Evolutionary conservation across 805 yeast genomes (phyloP), one percentile per base, ranked within the genome.

Genomic region (Kuraishia ogatae): DNA sequence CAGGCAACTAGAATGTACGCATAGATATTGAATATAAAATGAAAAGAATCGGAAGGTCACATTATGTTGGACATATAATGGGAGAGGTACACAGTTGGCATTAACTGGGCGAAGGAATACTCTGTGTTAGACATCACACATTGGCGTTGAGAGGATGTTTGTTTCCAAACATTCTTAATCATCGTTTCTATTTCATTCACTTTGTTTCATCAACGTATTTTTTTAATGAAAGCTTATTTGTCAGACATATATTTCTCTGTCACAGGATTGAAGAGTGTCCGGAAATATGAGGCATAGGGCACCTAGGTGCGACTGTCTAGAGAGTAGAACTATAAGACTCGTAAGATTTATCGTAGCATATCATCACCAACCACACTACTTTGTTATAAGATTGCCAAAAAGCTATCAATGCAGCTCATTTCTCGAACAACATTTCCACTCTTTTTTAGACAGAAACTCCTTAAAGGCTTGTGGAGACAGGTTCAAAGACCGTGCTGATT

Each of bases 1-100:
- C 77, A 60, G 72, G 67, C 46, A 35, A 35, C 43, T 35, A 35
- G 43, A 35, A 35, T 35, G 43, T 35, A 35, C 43, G 43, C 43
- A 35, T 35, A 35, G 43, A 35, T 35, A 35, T 35, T 35, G 7
- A 35, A 35, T 15, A 35, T 35, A 35, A 35, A 35, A 35, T 35
- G 43, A 35, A 15, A 35, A 35, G 43, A 35, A 35, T 35, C 43
- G 43, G 43, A 35, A 8, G 43, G 43, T 35, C 43, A 35, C 43
- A 35, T 35, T 35, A 35, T 35, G 43, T 8, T 35, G 43, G 43
- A 35, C 43, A 35, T 35, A 35, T 35, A 35, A 35, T 17, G 43
- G 43, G n/a, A 35, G 43, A 35, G 43, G 43, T 35, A 35, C 43
- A 35, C 43, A 11, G 43, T 35, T 35, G 43, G 43, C 13, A 10